Evolutionary conservation across 345 rosid genomes (phyloP), one percentile per base, ranked within the genome.

Genomic region (Fremontodendron californicum): DNA sequence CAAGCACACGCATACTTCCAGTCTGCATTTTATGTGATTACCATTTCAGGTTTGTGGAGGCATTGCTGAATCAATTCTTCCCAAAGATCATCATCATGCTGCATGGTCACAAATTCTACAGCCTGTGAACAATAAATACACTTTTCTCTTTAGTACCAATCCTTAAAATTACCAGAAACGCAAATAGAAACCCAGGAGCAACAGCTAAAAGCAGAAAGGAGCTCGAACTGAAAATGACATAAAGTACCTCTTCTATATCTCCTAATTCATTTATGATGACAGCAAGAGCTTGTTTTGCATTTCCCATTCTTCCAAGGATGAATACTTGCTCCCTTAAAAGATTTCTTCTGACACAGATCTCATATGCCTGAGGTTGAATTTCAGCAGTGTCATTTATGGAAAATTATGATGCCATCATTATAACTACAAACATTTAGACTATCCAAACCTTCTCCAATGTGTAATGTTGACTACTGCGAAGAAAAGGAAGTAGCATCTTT

Each of bases 11-110:
- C 23, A 67, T 15, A 68, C 19, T 75, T 33, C 54, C 35, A 65
- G 48, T 57, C 63, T 46, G 48, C 21, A 35, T 12, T 39, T 52
- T 4, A 10, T 73, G 55, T 71, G 67, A 60, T 46, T 74, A 95
- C 99, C 99, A 94, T 96, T 89, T 96, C 98, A 62, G 99, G 97
- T 85, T 91, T 94, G 88, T 94, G 77, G 71, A 96, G 84, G 82
- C 99, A 96, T 81, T 94, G 98, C 82, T 88, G 90, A 82, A 96
- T 91, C 82, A 96, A 83, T 82, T 96, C 99, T 89, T 96, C 98
- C 99, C 99, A 96, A 67, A 96, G 94, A 39, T 94, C 98, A 82
- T 96, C 99, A 78, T 96, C 97, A 74, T 96, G 98, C 86, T 96
- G 99, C 94, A 88, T 82, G 40, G 86, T 90, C 39, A 96, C 99